Base-by-base conservation (phyloP, 306 rosid genomes). In the Cucumis melo region DNA sequence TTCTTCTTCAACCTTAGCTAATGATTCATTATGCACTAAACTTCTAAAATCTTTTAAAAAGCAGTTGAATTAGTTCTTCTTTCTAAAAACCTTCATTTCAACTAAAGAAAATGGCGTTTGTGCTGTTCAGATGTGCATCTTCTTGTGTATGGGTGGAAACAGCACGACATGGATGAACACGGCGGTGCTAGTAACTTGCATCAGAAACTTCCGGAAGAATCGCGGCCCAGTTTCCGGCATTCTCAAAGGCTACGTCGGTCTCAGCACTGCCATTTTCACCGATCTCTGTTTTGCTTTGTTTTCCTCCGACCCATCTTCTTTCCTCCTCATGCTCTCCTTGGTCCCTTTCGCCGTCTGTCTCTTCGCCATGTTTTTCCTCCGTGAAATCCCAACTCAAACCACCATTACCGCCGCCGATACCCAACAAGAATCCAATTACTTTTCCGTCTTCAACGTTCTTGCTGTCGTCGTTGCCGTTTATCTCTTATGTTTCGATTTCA, bases 111-210 rank as follows among this genome's bases (percentile, higher is more conserved):
- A 38, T 46, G 54, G 20, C 10, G 39, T 21, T 44, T 17, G 5
- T 42, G 10, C 36, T 24, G 39, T 10, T 1, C 83, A 93, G 98
- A 91, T 94, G 97, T 86, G 97, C 10, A 74, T 94, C 29, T 88
- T 88, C 72, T 68, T 94, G 21, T 94, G 98, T 84, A 77, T 91
- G 96, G 98, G 98, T 55, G 98, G 98, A 5, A 94, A 91, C 74
- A 91, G 97, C 85, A 85, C 98, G 0, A 94, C 98, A 1, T 94
- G 98, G 98, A 91, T 94, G 98, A 94, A 94, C 96, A 94, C 98
- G 75, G 98, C 98, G 13, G 86, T 93, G 27, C 73, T 93, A 21
- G 98, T 93, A 2, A 92, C 98, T 0, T 90, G 89, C 79, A 90
- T 92, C 16, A 77, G 98, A 0, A 92, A 92, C 81, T 92, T 92